Evolutionary conservation across 2,329 filamentous ascomycete species (phyloP).

Genomic region (Fusarium subtropicale): DNA sequence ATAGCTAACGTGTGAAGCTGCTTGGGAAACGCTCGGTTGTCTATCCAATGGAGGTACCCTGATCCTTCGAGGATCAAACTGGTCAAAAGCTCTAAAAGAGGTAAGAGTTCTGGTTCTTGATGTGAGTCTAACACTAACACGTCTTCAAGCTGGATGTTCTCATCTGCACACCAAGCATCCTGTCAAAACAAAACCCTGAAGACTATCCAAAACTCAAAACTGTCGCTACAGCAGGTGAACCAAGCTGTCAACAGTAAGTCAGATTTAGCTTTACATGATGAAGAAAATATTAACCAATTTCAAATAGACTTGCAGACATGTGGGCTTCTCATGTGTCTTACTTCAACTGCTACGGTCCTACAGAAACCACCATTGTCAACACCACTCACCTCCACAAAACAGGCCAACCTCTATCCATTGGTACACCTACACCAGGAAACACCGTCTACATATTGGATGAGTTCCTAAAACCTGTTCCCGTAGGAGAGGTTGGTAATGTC

Average conservation of each 20-base stretch:
- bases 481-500: conserved; percentile 64
- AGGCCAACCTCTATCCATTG: conserved; percentile 64
- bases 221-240: conserved; percentile 66
- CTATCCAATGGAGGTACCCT: conserved; percentile 68
- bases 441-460: conserved; percentile 66
- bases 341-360: conserved; percentile 70
- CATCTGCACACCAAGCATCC: conserved; percentile 66
- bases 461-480: conserved; percentile 55
- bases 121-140: neutral
- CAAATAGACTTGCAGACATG: conserved; percentile 59
- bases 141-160: conserved; percentile 60
- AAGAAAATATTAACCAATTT: neutral
- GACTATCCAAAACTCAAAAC: conserved; percentile 63
- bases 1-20: conserved; percentile 53
- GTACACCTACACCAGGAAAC: conserved; percentile 67
- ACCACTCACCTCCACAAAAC: conserved; percentile 56
- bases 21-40: conserved; percentile 68
- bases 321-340: conserved; percentile 63
- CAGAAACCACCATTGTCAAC: conserved; percentile 70
- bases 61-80: conserved; percentile 62
- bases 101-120: conserved; percentile 42
- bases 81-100: conserved; percentile 59
- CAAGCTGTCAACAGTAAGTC: conserved; percentile 58
- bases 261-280: fast-evolving
- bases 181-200: conserved; percentile 60